phyloP scores from a whole-genome alignment of 108 stramenopile species.

The Discostella pseudostelligera region DNA sequence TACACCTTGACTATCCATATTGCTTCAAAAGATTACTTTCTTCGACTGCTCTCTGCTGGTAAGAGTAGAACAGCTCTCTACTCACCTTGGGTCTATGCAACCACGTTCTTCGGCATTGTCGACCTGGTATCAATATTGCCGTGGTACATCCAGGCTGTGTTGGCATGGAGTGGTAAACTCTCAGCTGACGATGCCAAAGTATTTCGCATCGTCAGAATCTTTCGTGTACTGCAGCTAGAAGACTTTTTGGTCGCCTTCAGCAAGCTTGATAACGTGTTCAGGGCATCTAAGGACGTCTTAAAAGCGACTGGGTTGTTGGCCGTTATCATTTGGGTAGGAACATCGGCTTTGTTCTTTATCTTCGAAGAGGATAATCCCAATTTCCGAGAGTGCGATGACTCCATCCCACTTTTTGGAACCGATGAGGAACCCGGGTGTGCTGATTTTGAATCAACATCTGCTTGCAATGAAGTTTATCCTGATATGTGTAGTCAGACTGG shows the following conservation, averaged over 20 bases:
- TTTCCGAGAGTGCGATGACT: conserved; percentile 71
- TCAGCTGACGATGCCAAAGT: conserved; percentile 64
- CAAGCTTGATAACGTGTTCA: conserved; percentile 91
- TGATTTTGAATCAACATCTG: conserved; percentile 68
- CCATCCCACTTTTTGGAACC: conserved; percentile 54
- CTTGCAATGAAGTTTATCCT: conserved; percentile 69
- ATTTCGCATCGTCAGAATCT: conserved; percentile 87
- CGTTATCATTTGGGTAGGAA: conserved; percentile 89
- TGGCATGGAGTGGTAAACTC: conserved; percentile 50
- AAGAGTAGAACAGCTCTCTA: conserved; percentile 84
- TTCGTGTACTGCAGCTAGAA: conserved; percentile 88
- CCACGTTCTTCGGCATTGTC: conserved; percentile 91
- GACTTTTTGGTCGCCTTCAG: conserved; percentile 87
- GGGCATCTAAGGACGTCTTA: conserved; percentile 80
- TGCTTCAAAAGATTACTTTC: conserved; percentile 54
- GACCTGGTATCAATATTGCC: conserved; percentile 83
- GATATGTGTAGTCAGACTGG: conserved; percentile 77
- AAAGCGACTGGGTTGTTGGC: conserved; percentile 89
- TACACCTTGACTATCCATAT: neutral
- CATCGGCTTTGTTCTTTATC: conserved; percentile 84
- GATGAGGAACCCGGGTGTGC: conserved; percentile 55
- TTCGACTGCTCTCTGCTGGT: conserved; percentile 81
- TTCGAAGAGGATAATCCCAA: conserved; percentile 86
- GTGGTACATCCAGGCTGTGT: conserved; percentile 75
- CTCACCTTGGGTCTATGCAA: conserved; percentile 72